phyloP scores from a whole-genome alignment of 208 protist species.

The Trypanosoma melophagium region DNA sequence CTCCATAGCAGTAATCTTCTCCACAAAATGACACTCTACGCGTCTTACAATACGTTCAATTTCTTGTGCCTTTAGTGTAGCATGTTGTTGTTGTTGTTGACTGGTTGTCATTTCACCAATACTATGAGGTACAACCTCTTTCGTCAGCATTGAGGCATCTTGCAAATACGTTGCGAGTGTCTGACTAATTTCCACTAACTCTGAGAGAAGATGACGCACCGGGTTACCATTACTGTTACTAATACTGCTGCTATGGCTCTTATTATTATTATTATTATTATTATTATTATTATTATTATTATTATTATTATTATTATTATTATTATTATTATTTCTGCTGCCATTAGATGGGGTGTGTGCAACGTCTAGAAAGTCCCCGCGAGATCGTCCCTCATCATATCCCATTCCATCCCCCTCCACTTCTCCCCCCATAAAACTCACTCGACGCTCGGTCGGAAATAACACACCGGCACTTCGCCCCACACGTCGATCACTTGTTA shows the following conservation, averaged over 20 bases:
- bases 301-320: conserved; percentile 1
- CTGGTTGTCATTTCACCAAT: not conserved
- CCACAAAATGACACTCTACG: conserved; percentile 70
- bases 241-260: not conserved
- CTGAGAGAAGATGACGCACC: conserved; percentile 57
- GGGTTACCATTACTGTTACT: conserved; percentile 11
- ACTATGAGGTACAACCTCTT: not conserved
- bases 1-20: conserved; percentile 46
- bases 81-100: conserved; percentile 40
- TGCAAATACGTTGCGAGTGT: conserved; percentile 58
- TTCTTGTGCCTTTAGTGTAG: conserved; percentile 64
- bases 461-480: not conserved
- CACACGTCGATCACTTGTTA: not conserved
- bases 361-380: not conserved
- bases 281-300: too few relatives aligned
- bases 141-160: conserved; percentile 17
- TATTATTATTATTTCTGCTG: not conserved
- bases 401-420: not conserved
- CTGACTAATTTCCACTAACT: conserved; percentile 70
- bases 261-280: too few relatives aligned
- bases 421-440: conserved; percentile 8
- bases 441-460: not conserved
- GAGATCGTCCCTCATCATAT: not conserved
- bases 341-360: not conserved
- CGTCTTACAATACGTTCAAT: conserved; percentile 84